Evolutionary conservation across 2,329 filamentous ascomycete genomes (phyloP).

Genomic region (Clonostachys byssicola): DNA sequence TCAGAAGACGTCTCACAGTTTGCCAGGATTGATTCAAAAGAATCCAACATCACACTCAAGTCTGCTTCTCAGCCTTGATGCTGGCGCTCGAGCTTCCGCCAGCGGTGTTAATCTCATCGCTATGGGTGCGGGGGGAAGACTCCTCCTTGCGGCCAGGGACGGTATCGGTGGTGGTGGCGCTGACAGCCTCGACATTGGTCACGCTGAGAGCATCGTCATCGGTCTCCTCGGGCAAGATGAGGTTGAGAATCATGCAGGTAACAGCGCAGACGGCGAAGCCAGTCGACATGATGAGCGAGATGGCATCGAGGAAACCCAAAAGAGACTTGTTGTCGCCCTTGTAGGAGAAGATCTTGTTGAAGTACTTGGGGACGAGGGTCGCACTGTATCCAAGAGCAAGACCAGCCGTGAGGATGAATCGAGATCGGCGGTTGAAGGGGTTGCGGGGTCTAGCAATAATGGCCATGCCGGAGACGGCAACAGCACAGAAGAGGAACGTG

Average conservation of each 20-base stretch:
- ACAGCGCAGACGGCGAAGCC: slow-evolving; percentile 74
- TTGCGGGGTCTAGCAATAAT: slow-evolving; percentile 64
- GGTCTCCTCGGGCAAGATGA: slow-evolving; percentile 69
- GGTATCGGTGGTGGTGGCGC: background rate
- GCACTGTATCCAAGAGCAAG: slow-evolving; percentile 71
- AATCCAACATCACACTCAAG: background rate
- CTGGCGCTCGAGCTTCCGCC: background rate
- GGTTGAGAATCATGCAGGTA: slow-evolving; percentile 68
- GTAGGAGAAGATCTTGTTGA: slow-evolving; percentile 70
- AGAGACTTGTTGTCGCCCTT: slow-evolving; percentile 62
- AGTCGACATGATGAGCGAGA: slow-evolving; percentile 69
- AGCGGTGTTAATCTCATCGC: slow-evolving; percentile 3
- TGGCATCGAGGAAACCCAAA: slow-evolving; percentile 70
- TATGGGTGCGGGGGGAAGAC: background rate
- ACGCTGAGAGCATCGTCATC: slow-evolving; percentile 46
- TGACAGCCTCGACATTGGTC: background rate
- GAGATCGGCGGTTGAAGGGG: slow-evolving; percentile 72
- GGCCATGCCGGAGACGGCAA: slow-evolving; percentile 72
- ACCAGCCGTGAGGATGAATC: slow-evolving; percentile 76
- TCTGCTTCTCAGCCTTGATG: slow-evolving; percentile 5
- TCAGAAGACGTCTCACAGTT: no score
- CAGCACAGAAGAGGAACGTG: slow-evolving; percentile 74
- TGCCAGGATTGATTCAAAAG: no score
- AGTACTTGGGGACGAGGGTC: slow-evolving; percentile 64
- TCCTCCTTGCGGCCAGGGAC: background rate